phyloP scores from a whole-genome alignment of 225 moss, liverwort and hornwort genomes.

The Sphagnum tenellum region DNA sequence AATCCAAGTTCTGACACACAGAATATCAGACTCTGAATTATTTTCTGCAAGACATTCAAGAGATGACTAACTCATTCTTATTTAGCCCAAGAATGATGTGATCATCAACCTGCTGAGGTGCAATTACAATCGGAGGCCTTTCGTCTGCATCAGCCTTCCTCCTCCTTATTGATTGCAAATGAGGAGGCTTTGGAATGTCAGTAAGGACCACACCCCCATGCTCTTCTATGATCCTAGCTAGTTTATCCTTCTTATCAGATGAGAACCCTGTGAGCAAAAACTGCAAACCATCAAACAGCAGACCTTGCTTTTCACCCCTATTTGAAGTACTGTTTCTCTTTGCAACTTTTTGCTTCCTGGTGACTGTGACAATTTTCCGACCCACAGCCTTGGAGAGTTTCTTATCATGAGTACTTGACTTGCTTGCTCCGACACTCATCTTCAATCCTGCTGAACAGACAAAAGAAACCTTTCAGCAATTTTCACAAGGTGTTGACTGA shows the following conservation, averaged over 20 bases:
- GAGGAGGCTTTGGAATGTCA: constrained; percentile 15
- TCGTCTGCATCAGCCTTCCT: constrained; percentile 11
- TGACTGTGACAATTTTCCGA: background rate
- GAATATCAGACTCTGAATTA: too few species aligned
- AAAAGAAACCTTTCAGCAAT: background rate
- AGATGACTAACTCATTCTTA: too few species aligned
- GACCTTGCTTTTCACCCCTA: background rate
- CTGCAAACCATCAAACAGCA: constrained; percentile 13
- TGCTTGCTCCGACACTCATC: background rate
- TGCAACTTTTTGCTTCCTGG: background rate
- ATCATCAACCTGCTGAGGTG: constrained; percentile 16
- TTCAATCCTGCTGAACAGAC: background rate
- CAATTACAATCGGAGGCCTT: constrained; percentile 15
- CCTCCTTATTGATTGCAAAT: constrained; percentile 9
- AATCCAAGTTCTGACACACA: too few species aligned
- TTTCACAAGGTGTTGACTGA: too few species aligned
- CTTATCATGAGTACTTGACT: background rate
- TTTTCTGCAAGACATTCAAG: too few species aligned
- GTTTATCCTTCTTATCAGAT: constrained; percentile 4
- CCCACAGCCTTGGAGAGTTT: constrained; percentile 1
- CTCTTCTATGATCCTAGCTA: constrained; percentile 11
- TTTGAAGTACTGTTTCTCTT: background rate
- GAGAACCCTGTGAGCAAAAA: constrained; percentile 24
- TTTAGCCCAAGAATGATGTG: background rate
- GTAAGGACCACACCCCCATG: constrained; percentile 14